Evolutionary conservation across 2,329 filamentous ascomycete genomes (phyloP), one percentile per base, ranked within the genome.

Genomic region (Trichophyton schoenleinii): DNA sequence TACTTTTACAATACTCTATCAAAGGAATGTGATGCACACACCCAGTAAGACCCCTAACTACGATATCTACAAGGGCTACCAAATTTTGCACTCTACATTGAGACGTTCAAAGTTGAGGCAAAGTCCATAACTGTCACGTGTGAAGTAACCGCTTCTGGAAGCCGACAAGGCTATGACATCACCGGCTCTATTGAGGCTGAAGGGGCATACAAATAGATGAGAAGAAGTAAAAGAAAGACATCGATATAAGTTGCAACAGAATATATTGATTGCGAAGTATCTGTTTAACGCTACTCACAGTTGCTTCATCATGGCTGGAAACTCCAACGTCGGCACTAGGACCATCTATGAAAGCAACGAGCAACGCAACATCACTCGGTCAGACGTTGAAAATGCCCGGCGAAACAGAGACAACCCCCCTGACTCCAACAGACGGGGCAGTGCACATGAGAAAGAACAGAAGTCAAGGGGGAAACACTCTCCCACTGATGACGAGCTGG

Each of bases 321-420:
- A 73, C 61, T 88, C 87, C 62, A 87, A 79, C 70, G 87, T 92
- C 70, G 89, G 88, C 67, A 80, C 78, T 72, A 69, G 75, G 65
- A 72, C 75, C 63, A 76, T 89, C 71, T 91, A 94, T 76, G 87
- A 91, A 76, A 85, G 81, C 62, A 86, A 85, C 62, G 88, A 94
- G 75, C 88, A 94, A 79, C 81, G 83, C 68, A 89, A 84, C 72
- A 71, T 75, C 64, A 81, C 83, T 64, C 71, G 81, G 63, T 78
- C 81, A 1, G 76, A 81, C 64, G 66, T 78, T 59, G 70, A 75
- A 52, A 78, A 83, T 68, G 77, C 79, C 20, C 77, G 82, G 59
- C 80, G 84, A 63, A 94, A 83, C 77, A 77, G 91, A 64, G 87
- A 92, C 77, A 89, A 89, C 68, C 79, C 86, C 72, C 72, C 80